A percentile compares a stretch with the other conserved stretches of the same genome.
Conservation (phyloP, 1,284 basidiomycete species). For the Takashimella tepidaria region DNA sequence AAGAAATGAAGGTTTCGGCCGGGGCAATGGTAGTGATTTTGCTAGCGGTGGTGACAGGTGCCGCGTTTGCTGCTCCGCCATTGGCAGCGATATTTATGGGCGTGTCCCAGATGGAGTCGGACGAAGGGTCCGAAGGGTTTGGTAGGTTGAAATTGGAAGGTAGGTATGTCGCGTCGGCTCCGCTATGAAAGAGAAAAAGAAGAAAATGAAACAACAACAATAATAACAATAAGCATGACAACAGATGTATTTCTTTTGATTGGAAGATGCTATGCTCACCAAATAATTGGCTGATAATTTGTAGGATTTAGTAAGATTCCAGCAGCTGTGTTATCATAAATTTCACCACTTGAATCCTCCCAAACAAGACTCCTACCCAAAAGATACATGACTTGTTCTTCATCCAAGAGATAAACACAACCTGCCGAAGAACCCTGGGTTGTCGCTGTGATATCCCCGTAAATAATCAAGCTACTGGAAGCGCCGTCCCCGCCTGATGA, state of each 20-base stretch:
- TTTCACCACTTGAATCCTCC: conserved; percentile 1
- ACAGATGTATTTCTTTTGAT: too few species aligned
- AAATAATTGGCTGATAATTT: neutral
- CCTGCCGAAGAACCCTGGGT: neutral
- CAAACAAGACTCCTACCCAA: conserved; percentile 3
- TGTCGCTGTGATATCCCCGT: neutral
- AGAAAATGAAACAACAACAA: too few species aligned
- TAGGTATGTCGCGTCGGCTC: conserved; percentile 1
- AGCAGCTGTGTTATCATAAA: conserved; percentile 1
- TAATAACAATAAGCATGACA: too few species aligned
- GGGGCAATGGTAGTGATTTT: too few species aligned
- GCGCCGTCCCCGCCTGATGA: neutral
- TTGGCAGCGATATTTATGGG: neutral
- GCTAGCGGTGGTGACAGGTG: too few species aligned
- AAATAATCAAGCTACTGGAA: neutral
- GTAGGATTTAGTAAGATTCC: neutral
- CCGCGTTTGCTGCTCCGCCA: neutral
- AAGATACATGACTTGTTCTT: neutral
- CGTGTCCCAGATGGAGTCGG: neutral
- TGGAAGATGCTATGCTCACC: too few species aligned
- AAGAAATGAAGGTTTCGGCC: too few species aligned
- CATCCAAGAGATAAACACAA: neutral
- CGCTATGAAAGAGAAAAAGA: neutral
- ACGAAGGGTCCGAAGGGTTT: neutral
- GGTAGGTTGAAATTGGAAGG: neutral